Base-by-base conservation (phyloP, 2,329 filamentous ascomycete species). In the Colletotrichum sp. region DNA sequence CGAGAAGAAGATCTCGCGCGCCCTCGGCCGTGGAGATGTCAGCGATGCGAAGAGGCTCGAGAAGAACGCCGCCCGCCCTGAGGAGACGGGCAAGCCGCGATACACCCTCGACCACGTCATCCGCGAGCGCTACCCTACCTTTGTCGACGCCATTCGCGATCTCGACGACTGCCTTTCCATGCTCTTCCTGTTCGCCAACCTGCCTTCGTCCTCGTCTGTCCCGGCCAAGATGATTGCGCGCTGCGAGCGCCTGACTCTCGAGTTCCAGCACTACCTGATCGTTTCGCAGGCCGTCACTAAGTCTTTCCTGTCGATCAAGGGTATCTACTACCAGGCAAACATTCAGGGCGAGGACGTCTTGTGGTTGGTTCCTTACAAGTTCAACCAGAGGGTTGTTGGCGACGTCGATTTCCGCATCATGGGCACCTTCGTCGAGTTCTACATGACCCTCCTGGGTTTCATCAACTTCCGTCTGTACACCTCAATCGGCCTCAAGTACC, bases 371-470 rank as follows among this genome's bases (percentile, higher is more conserved):
- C 97, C 97, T 1, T 99, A 99, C 87, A 95, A 95, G 83, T 99
- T 99, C 86, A 98, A 98, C 81, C 97, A 99, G 87, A 90, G 94
- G 78, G 93, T 98, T 16, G 94, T 97, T 54, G 95, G 94, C 72
- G 97, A 99, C 84, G 94, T 99, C 76, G 97, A 99, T 84, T 99
- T 98, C 87, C 90, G 97, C 80, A 99, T 99, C 85, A 99, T 99
- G 97, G 96, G 95, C 73, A 99, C 97, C 6, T 99, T 99, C 82
- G 93, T 99, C 77, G 96, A 99, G 83, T 99, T 99, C 84, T 99
- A 99, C 88, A 98, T 97, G 80, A 98, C 96, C 6, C 89, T 99
- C 16, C 88, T 99, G 24, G 94, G 96, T 74, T 99, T 99, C 80
- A 92, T 98, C 85, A 98, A 99, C 88, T 99, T 95, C 88, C 90